Base-by-base conservation (phyloP, 2,329 filamentous ascomycete species). In the Colletotrichum eleusines region DNA sequence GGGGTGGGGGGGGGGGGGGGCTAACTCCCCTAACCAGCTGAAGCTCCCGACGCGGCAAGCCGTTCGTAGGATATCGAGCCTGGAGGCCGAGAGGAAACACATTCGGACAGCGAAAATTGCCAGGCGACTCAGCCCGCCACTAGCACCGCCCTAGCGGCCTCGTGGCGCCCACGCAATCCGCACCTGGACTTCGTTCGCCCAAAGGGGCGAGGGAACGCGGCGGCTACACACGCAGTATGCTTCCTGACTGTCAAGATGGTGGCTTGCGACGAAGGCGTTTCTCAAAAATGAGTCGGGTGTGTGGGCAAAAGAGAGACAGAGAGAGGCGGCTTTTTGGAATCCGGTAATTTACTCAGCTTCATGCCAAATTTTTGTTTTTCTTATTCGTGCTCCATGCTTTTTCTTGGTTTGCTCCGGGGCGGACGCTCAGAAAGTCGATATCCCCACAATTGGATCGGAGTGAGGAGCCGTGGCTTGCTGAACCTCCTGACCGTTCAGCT, bases 111-210 rank as follows among this genome's bases (percentile, higher is more conserved):
- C 16, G n/a, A 14, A 40, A 57, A n/a, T 6, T n/a, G 14, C 12
- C 1, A 26, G 14, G n/a, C 44, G n/a, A 3, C n/a, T 57, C 14
- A 18, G 35, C 53, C 53, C 14, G 33, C 54, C n/a, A 18, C n/a
- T 38, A 57, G 35, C n/a, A 23, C 3, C 9, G 6, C n/a, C 35
- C 35, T 40, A 28, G n/a, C 14, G 33, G n/a, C 20, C 54, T 40
- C 54, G 54, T 57, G 54, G 54, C 54, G 54, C 12, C 7, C 31
- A 40, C 54, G 35, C 54, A 40, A 57, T 40, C 26, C 4, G 35
- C 23, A 35, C n/a, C 31, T 55, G 12, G 51, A 16, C 31, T 23
- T 23, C 31, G 31, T 16, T 33, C 5, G 31, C 31, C 31, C 9
- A 5, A 20, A 35, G 51, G 51, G 16, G 18, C 26, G 42, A 3